These are phyloP conservation scores for Rubroboletus pulcherrimus DNA, from an alignment of 768 basidiomycete genomes.

Conservation along the genomic window DNA sequence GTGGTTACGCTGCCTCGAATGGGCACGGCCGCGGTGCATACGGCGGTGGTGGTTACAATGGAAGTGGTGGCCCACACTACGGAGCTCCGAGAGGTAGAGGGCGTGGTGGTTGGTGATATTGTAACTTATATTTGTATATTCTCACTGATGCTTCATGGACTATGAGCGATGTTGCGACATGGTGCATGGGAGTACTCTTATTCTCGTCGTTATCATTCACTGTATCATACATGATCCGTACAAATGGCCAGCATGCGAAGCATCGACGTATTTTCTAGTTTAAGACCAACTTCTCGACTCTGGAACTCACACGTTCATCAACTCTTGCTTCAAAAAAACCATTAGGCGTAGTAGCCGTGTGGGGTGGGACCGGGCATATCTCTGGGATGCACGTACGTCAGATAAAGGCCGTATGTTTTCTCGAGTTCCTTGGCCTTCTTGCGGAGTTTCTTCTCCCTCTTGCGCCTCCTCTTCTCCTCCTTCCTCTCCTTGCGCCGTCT, in stretches of 20 bases:
- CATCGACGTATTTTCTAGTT: not conserved
- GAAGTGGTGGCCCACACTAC: slow-evolving; percentile 14
- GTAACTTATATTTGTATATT: slow-evolving; percentile 31
- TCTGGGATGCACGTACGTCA: slow-evolving; percentile 46
- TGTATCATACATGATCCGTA: slow-evolving; percentile 16
- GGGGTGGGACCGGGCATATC: slow-evolving; percentile 24
- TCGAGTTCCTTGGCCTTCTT: slow-evolving; percentile 57
- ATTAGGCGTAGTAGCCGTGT: slow-evolving; percentile 28
- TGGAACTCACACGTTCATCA: not conserved
- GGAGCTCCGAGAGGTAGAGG: slow-evolving; percentile 44
- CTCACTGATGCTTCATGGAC: slow-evolving; percentile 1
- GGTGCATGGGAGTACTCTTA: slow-evolving; percentile 4
- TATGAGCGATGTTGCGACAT: not conserved
- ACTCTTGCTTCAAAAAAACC: not conserved
- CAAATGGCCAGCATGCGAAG: not conserved
- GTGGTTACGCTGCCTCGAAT: slow-evolving; percentile 30
- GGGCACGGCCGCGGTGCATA: slow-evolving; percentile 38
- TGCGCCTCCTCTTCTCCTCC: slow-evolving; percentile 57
- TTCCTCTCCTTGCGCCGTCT: slow-evolving; percentile 51
- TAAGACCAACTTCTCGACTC: not conserved
- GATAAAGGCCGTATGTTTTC: slow-evolving; percentile 60
- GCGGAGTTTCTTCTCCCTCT: slow-evolving; percentile 61
- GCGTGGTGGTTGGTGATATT: slow-evolving; percentile 40
- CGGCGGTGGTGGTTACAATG: slow-evolving; percentile 26
- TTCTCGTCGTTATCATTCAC: slow-evolving; percentile 11